Evolutionary conservation across 83 land plant species (phyloP).

Genomic region (Diphasiastrum complanatum): DNA sequence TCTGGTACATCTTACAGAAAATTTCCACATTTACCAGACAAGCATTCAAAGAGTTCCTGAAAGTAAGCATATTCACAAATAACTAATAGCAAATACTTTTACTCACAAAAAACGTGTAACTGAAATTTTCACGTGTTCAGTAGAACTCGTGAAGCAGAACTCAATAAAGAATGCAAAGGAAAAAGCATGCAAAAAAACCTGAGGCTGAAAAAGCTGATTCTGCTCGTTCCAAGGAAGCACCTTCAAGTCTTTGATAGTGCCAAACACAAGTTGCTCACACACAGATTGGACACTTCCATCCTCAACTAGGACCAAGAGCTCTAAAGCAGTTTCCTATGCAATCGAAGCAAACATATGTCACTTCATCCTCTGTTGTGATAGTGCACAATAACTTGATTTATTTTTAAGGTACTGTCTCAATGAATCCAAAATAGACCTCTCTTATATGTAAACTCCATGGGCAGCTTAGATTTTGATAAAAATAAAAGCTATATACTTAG

Average conservation of each 20-base stretch:
- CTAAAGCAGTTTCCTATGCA: conserved; percentile 87
- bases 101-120: too few species aligned
- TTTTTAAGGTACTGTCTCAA: too few species aligned
- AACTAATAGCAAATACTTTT: too few species aligned
- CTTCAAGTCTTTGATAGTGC: conserved; percentile 79
- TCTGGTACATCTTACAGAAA: background rate
- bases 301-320: conserved; percentile 67
- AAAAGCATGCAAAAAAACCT: conserved; percentile 56
- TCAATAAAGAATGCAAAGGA: too few species aligned
- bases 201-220: conserved; percentile 28
- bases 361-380: background rate
- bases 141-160: too few species aligned
- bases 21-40: background rate
- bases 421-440: too few species aligned
- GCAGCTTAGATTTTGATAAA: too few species aligned
- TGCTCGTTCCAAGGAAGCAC: conserved; percentile 64
- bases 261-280: conserved; percentile 90
- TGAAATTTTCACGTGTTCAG: too few species aligned
- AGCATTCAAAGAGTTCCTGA: background rate
- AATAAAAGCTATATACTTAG: too few species aligned
- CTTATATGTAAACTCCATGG: too few species aligned
- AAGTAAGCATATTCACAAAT: background rate
- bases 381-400: too few species aligned
- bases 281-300: conserved; percentile 83
- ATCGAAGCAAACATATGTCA: conserved; percentile 14